These are phyloP conservation scores for Globisporangium heterothallicum DNA, from an alignment of 352 stramenopile genomes.

Conservation along the genomic window DNA sequence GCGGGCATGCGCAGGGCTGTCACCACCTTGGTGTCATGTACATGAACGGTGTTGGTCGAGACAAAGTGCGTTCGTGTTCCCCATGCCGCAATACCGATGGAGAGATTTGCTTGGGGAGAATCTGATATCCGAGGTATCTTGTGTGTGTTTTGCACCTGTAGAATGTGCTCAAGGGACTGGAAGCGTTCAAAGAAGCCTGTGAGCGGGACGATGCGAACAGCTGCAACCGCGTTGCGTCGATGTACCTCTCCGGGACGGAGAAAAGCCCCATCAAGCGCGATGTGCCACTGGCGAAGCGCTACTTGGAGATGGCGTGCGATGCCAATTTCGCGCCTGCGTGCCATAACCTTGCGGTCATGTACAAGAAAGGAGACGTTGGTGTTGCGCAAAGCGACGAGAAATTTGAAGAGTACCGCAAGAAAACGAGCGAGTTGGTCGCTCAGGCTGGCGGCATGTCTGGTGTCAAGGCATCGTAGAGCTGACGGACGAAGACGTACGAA, in stretches of 20 bases:
- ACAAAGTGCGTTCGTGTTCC: constrained; percentile 56
- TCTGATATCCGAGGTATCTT: neutral
- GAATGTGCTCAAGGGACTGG: constrained; percentile 57
- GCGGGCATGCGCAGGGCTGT: constrained; percentile 65
- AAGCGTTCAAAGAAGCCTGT: constrained; percentile 73
- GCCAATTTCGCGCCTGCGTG: constrained; percentile 83
- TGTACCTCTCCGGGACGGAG: constrained; percentile 48
- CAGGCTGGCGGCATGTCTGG: constrained; percentile 59
- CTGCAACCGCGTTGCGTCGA: constrained; percentile 75
- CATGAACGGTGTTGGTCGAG: constrained; percentile 58
- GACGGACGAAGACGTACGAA: neutral
- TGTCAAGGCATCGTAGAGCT: constrained; percentile 33
- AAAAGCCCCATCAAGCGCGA: constrained; percentile 43
- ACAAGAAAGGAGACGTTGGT: constrained; percentile 79
- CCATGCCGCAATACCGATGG: too few species aligned
- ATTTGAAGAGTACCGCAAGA: constrained; percentile 71
- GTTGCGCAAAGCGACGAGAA: constrained; percentile 56
- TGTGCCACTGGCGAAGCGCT: constrained; percentile 51
- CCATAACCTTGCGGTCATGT: constrained; percentile 88
- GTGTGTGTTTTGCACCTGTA: constrained; percentile 14
- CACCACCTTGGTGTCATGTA: constrained; percentile 86
- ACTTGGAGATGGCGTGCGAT: constrained; percentile 70
- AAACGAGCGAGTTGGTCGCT: constrained; percentile 70
- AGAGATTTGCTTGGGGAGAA: neutral
- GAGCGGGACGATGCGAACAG: constrained; percentile 68